Percentiles rank a stretch among this genome's conserved stretches.
phyloP scores from a whole-genome alignment of 2,329 filamentous ascomycete genomes.

The Metarhizium album region DNA sequence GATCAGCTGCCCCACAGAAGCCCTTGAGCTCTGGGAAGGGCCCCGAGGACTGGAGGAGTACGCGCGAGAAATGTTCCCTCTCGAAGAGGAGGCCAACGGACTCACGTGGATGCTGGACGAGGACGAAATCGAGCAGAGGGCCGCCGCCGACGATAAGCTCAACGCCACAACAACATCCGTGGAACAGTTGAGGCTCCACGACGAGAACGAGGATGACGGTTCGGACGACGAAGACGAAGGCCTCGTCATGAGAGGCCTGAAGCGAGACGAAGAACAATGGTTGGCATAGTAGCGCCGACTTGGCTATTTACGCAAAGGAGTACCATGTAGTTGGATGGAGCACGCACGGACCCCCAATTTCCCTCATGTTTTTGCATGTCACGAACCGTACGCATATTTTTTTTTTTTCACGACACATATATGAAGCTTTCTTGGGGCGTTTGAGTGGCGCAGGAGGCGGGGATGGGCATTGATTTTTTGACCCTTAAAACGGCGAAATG shows the following conservation, averaged over 20 bases:
- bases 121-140: slow-evolving; percentile 26
- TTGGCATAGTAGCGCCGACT: slow-evolving; percentile 29
- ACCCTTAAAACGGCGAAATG: background rate
- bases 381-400: background rate
- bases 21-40: slow-evolving; percentile 81
- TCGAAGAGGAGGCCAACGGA: slow-evolving; percentile 91
- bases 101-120: slow-evolving; percentile 77
- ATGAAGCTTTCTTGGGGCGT: background rate
- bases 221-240: slow-evolving; percentile 46
- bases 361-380: background rate
- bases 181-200: slow-evolving; percentile 30
- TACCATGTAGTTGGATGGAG: slow-evolving; percentile 4
- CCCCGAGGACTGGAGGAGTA: slow-evolving; percentile 89
- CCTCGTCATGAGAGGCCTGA: slow-evolving; percentile 44
- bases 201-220: slow-evolving; percentile 32
- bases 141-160: slow-evolving; percentile 24
- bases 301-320: background rate
- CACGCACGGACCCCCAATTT: too few relatives aligned
- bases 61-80: slow-evolving; percentile 81
- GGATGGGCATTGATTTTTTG: background rate
- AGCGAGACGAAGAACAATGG: slow-evolving; percentile 50
- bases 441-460: too few relatives aligned
- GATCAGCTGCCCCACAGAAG: slow-evolving; percentile 58
- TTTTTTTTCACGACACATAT: background rate
- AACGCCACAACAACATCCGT: slow-evolving; percentile 24